Percentiles rank a stretch among this genome's conserved stretches.
phyloP scores from a whole-genome alignment of 2,329 filamentous ascomycete genomes.

The Camillea tinctor region DNA sequence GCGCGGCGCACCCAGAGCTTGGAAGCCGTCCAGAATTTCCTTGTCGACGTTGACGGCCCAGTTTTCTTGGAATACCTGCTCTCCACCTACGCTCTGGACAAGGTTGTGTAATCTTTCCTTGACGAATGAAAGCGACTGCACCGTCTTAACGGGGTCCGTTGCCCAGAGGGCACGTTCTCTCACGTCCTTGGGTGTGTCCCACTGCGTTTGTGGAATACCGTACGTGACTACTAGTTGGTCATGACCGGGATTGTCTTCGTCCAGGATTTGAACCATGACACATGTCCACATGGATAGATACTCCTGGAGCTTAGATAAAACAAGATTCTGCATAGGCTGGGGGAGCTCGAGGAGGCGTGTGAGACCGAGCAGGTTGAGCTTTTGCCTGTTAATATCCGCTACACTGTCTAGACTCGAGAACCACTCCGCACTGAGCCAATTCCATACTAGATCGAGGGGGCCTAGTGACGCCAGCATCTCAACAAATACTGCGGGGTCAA shows the following conservation, averaged over 20 bases:
- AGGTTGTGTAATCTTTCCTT: slow-evolving; percentile 58
- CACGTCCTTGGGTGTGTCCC: slow-evolving; percentile 55
- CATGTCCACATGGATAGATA: slow-evolving; percentile 75
- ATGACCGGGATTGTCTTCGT: slow-evolving; percentile 48
- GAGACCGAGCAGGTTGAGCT: slow-evolving; percentile 70
- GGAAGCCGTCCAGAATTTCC: slow-evolving; percentile 67
- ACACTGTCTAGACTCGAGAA: slow-evolving; percentile 69
- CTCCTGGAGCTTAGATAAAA: slow-evolving; percentile 64
- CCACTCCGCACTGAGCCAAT: slow-evolving; percentile 62
- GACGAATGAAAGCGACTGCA: slow-evolving; percentile 65
- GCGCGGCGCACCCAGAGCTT: slow-evolving; percentile 31
- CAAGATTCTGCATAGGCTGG: slow-evolving; percentile 55
- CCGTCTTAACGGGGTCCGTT: slow-evolving; percentile 65
- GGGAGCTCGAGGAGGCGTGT: slow-evolving; percentile 69
- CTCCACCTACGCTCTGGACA: slow-evolving; percentile 61
- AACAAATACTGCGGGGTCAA: slow-evolving; percentile 68
- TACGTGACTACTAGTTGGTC: slow-evolving; percentile 53
- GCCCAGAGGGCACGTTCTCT: slow-evolving; percentile 52
- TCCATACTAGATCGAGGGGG: slow-evolving; percentile 52
- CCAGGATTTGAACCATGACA: slow-evolving; percentile 64
- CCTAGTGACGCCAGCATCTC: slow-evolving; percentile 51
- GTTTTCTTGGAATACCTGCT: slow-evolving; percentile 63
- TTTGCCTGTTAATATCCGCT: slow-evolving; percentile 63
- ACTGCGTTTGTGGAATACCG: slow-evolving; percentile 44
- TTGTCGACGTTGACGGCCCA: slow-evolving; percentile 75